A percentile compares a stretch with the other conserved stretches of the same genome.
These are phyloP conservation scores for Rosa chinensis DNA, from an alignment of 306 rosid genomes.

Conservation along the genomic window DNA sequence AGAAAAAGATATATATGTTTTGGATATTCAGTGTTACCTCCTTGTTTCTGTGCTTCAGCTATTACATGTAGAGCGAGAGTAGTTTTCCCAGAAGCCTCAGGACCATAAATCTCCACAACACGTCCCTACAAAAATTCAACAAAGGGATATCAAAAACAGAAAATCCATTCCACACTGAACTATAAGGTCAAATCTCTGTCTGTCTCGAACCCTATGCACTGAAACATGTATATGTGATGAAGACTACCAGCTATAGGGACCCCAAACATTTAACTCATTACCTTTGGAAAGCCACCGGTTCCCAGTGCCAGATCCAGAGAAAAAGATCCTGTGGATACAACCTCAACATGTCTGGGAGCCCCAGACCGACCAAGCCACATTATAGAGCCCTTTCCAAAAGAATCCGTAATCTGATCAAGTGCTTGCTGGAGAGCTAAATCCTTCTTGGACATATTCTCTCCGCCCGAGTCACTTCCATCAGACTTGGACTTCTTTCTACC, in stretches of 20 bases:
- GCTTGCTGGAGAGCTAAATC: constrained; percentile 84
- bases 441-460: constrained; percentile 71
- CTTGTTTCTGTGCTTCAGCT: constrained; percentile 93
- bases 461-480: constrained; percentile 66
- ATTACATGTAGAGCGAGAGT: constrained; percentile 87
- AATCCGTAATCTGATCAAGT: constrained; percentile 78
- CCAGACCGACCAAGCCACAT: constrained; percentile 90
- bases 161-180: background rate
- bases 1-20: background rate
- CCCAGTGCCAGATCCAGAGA: constrained; percentile 83
- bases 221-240: background rate
- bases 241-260: background rate
- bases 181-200: background rate
- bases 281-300: constrained; percentile 91
- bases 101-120: constrained; percentile 89
- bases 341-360: constrained; percentile 55
- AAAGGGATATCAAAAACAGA: constrained; percentile 27
- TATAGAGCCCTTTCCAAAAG: constrained; percentile 89
- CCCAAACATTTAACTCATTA: constrained; percentile 1
- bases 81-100: constrained; percentile 96
- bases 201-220: background rate
- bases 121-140: constrained; percentile 61
- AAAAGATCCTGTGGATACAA: constrained; percentile 81
- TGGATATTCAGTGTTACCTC: constrained; percentile 44
- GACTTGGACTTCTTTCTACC: constrained; percentile 68